A percentile compares a stretch with the other conserved stretches of the same genome.
Conservation (phyloP, 768 basidiomycete species). For the Boletellus ananas region DNA sequence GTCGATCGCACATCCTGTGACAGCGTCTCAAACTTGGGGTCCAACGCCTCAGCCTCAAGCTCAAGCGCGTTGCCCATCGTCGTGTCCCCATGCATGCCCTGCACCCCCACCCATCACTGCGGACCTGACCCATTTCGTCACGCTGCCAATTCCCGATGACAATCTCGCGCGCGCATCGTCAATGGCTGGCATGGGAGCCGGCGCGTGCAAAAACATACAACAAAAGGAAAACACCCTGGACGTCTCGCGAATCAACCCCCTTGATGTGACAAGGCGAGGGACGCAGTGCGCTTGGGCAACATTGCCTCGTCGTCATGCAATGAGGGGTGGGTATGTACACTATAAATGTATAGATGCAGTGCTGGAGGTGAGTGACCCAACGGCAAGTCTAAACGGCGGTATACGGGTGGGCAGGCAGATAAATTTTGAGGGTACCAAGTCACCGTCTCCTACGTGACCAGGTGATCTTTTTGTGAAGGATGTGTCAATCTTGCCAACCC, state of each 20-base stretch:
- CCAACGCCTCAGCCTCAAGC: conserved; percentile 26
- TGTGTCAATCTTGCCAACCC: conserved; percentile 5
- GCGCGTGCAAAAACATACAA: conserved; percentile 5
- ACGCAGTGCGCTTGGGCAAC: conserved; percentile 11
- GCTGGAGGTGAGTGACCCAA: conserved; percentile 9
- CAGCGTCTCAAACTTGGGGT: conserved; percentile 19
- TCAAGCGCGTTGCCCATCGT: conserved; percentile 9
- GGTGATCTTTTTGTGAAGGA: conserved; percentile 18
- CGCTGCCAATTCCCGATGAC: conserved; percentile 24
- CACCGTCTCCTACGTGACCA: conserved; percentile 21
- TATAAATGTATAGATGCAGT: conserved; percentile 26
- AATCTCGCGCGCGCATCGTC: conserved; percentile 20
- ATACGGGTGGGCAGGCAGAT: conserved; percentile 1
- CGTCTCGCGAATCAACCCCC: conserved; percentile 23
- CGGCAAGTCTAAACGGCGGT: background rate
- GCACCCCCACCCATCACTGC: conserved; percentile 23
- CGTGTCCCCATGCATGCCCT: conserved; percentile 10
- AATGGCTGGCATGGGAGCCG: conserved; percentile 5
- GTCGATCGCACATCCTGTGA: conserved; percentile 7
- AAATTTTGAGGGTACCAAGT: background rate
- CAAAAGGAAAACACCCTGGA: conserved; percentile 6
- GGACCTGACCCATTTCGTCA: conserved; percentile 12
- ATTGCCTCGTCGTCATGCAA: conserved; percentile 19
- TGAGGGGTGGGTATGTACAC: conserved; percentile 23
- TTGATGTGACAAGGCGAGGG: conserved; percentile 9